Evolutionary conservation across 768 basidiomycete species (phyloP), one percentile per base, ranked within the genome.

Genomic region (Kwoniella newhampshirensis): DNA sequence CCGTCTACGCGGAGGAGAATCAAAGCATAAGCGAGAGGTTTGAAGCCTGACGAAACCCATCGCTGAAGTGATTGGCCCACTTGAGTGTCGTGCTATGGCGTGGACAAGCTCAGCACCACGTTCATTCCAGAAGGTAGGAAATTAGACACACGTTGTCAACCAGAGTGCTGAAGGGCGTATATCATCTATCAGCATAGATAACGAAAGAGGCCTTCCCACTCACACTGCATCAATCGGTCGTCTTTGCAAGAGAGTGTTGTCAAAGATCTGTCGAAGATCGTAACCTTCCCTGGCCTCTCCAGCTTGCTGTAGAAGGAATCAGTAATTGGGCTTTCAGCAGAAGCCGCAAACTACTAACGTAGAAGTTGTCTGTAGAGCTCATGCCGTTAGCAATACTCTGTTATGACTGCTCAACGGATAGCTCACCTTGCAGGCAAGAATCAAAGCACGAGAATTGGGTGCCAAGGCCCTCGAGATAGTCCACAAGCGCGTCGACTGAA

Each of bases 381-480:
- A 62, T 20, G 21, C 17, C 1, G 11, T n/a, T 44, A 46, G 36
- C 23, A 42, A n/a, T 37, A n/a, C n/a, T n/a, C n/a, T n/a, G n/a
- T 37, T n/a, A 9, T 37, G 36, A 37, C n/a, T 15, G 23, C 15
- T 21, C 43, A 13, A 26, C 13, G 28, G n/a, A n/a, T n/a, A n/a
- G 60, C 60, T 42, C 32, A 67, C 65, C 67, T 54, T 97, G 92
- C 20, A 97, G 80, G 18, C 90, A 89, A 6, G 90, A 89, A 71
- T 96, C 92, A 63, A 96, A 96, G 70, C 94, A 90, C 0, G 91
- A 82, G 11, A 87, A 84, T 86, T 94, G 75, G 30, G 57, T 52
- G 49, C 69, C 75, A 25, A 78, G 63, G 0, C 64, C 50, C 50
- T 78, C 76, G 40, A 76, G 44, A 60, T 73, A 74, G 40, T 51